Base-by-base conservation (phyloP, 305 asterid genomes). In the Coffea humblotiana region DNA sequence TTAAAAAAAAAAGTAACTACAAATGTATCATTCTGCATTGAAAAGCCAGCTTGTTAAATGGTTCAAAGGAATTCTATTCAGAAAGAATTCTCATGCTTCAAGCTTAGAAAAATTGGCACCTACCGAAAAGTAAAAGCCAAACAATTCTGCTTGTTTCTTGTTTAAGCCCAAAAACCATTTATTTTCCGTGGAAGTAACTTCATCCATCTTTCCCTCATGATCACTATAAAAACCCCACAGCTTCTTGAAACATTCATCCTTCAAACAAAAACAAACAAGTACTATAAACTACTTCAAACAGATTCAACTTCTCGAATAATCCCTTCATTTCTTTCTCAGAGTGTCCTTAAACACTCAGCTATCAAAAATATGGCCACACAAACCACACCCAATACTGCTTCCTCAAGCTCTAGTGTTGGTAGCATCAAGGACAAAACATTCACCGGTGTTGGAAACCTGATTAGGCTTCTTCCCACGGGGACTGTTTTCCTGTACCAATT, bases 401-500 rank as follows among this genome's bases (percentile, higher is more conserved):
- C 81, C 10, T 58, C 76, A 9, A 32, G 23, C 27, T 11, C 73
- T 35, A 45, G 61, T 4, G 67, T 5, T 49, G 14, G 10, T 49
- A 13, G 58, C 47, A 8, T 71, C 35, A 35, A 7, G 29, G 32
- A 18, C 5, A 35, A 65, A 25, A 49, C 97, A 49, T 82, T 94
- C 52, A 71, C 84, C 51, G 92, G 92, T 65, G 1, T 90, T 23
- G 94, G 92, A 51, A 91, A 88, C 90, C 93, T 92, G 76, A 85
- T 94, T 80, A 85, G 83, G 80, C 94, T 91, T 72, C 97, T 94
- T 82, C 98, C 97, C 0, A 90, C 96, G 3, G 97, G 97, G 45
- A 90, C 98, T 1, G 92, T 91, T 54, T 94, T 94, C 87, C 40
- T 81, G 10, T 94, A 86, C 90, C 96, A 91, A 25, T 90, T 92